Evolutionary conservation across 352 stramenopile species (phyloP).

Genomic region (Globisporangium orthogonon): DNA sequence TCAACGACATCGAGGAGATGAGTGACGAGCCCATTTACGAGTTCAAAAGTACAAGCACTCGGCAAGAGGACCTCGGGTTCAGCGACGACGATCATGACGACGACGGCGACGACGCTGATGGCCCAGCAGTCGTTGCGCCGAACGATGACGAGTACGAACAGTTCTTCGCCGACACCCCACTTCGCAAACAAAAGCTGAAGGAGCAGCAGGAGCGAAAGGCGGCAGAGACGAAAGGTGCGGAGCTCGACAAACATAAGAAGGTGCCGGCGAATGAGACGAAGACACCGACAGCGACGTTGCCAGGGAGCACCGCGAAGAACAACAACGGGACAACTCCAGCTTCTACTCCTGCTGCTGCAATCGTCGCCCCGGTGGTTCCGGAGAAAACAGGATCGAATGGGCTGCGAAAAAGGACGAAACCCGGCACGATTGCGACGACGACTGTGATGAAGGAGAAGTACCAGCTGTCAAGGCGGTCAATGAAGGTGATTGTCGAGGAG

Average conservation of each 20-base stretch:
- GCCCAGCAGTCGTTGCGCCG: background rate
- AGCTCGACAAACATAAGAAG: background rate
- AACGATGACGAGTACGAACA: constrained; percentile 13
- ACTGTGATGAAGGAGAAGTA: constrained; percentile 36
- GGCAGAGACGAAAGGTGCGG: background rate
- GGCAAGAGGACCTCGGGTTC: constrained; percentile 11
- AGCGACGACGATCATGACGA: constrained; percentile 33
- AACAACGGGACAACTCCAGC: background rate
- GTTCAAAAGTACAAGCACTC: constrained; percentile 1
- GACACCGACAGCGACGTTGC: background rate
- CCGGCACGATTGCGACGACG: constrained; percentile 19
- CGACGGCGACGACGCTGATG: constrained; percentile 6
- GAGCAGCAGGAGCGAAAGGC: constrained; percentile 3
- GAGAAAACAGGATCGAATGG: constrained; percentile 33
- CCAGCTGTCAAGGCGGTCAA: constrained; percentile 28
- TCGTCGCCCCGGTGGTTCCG: background rate
- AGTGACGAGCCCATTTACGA: background rate
- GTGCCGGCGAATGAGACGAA: background rate
- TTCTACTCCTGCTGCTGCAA: background rate
- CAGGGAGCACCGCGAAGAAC: background rate
- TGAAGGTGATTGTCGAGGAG: constrained; percentile 28
- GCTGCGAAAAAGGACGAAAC: constrained; percentile 22
- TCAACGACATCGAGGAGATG: constrained; percentile 6
- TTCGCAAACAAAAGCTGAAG: constrained; percentile 11
- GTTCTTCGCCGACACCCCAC: constrained; percentile 11